A percentile compares a stretch with the other conserved stretches of the same genome.
Evolutionary conservation across 495 filamentous ascomycete genomes (phyloP).

Genomic region (Neohortaea acidophila): DNA sequence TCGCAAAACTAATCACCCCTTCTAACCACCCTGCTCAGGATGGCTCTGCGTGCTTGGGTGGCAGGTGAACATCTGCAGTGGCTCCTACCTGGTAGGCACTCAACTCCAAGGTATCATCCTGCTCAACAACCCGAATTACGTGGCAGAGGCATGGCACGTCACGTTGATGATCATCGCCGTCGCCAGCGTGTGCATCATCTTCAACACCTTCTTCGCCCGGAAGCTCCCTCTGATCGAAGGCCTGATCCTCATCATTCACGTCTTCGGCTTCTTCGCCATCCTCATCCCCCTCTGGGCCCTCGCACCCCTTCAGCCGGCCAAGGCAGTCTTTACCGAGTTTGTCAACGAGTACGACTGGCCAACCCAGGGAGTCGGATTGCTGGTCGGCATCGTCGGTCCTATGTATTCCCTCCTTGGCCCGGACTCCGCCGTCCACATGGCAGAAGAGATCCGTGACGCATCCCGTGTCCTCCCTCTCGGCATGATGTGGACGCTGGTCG

Average conservation of each 20-base stretch:
- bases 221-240: slow-evolving; percentile 12
- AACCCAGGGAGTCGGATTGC: slow-evolving; percentile 1
- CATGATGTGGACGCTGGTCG: slow-evolving; percentile 17
- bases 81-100: slow-evolving; percentile 2
- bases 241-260: slow-evolving; percentile 9
- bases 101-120: slow-evolving; percentile 6
- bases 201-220: slow-evolving; percentile 11
- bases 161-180: slow-evolving; percentile 11
- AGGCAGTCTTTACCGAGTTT: slow-evolving; percentile 21
- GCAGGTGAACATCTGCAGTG: slow-evolving; percentile 8
- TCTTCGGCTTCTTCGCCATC: slow-evolving; percentile 27
- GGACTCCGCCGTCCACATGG: slow-evolving; percentile 13
- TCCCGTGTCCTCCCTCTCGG: slow-evolving; percentile 14
- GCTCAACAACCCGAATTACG: slow-evolving; percentile 13
- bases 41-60: slow-evolving; percentile 5
- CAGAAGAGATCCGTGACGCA: slow-evolving; percentile 22
- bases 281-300: slow-evolving; percentile 31
- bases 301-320: slow-evolving; percentile 18
- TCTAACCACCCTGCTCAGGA: not conserved
- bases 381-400: slow-evolving; percentile 5
- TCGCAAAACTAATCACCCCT: not conserved
- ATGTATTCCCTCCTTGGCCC: slow-evolving; percentile 5
- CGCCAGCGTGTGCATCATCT: slow-evolving; percentile 4
- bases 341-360: slow-evolving; percentile 10
- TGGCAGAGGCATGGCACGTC: slow-evolving; percentile 9